These are phyloP conservation scores for Pittosporum tobira DNA, from an alignment of 129 eudicot species.

Conservation along the genomic window DNA sequence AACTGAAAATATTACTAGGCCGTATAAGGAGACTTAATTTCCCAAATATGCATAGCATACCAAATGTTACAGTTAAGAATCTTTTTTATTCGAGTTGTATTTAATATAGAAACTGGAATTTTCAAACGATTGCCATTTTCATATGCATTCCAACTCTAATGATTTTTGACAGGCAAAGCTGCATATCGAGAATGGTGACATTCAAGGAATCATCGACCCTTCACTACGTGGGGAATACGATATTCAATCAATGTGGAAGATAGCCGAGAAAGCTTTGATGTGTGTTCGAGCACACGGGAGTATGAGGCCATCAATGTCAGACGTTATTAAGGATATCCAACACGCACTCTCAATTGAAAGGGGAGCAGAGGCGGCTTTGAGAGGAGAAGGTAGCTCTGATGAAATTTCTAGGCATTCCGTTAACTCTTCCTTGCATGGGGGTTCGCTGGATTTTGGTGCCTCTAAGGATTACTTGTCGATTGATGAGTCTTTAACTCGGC, in stretches of 20 bases:
- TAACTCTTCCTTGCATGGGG: constrained; percentile 64
- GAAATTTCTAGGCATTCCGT: constrained; percentile 59
- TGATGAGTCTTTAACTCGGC: constrained; percentile 70
- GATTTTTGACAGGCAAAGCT: constrained; percentile 56
- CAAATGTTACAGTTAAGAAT: not conserved
- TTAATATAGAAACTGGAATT: not conserved
- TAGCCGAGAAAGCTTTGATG: constrained; percentile 92
- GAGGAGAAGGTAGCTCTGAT: constrained; percentile 73
- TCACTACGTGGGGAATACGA: constrained; percentile 57
- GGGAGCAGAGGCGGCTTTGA: constrained; percentile 47
- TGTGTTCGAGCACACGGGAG: constrained; percentile 84
- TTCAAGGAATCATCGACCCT: constrained; percentile 93
- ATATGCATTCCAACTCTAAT: too few relatives aligned
- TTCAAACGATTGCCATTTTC: not conserved
- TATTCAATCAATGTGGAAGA: constrained; percentile 98
- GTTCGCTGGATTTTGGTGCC: constrained; percentile 57
- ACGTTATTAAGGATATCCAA: constrained; percentile 88
- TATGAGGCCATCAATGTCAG: constrained; percentile 88
- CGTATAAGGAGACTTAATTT: constrained; percentile 1
- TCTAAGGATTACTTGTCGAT: constrained; percentile 63
- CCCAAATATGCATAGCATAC: not conserved
- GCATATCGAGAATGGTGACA: constrained; percentile 90
- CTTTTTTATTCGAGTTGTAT: not conserved
- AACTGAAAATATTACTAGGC: too few relatives aligned
- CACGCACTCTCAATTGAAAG: constrained; percentile 74